These are phyloP conservation scores for Jaminaea rosea DNA, from an alignment of 1,284 basidiomycete genomes.

Conservation along the genomic window DNA sequence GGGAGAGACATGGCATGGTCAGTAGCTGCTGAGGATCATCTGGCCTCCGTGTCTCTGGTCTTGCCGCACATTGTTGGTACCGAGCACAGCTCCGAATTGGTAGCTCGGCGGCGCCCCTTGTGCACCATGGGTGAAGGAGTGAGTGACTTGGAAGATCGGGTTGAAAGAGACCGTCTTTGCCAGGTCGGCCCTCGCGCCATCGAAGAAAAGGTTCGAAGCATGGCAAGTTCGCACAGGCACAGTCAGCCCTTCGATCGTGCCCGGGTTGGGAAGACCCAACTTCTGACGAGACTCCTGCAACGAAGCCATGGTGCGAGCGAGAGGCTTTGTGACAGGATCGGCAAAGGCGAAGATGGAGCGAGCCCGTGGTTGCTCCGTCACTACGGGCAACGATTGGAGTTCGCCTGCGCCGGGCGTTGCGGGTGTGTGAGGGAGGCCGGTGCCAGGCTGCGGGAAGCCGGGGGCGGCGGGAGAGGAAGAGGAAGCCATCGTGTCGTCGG, in stretches of 20 bases:
- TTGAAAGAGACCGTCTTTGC: conserved; percentile 86
- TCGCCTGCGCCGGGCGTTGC: no score
- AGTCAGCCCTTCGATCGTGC: conserved; percentile 41
- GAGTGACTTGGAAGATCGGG: conserved; percentile 95
- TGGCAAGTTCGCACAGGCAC: conserved; percentile 59
- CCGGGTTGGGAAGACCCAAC: conserved; percentile 40
- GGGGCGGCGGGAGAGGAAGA: conserved; percentile 1
- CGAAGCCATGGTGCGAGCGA: conserved; percentile 15
- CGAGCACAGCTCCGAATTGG: conserved; percentile 89
- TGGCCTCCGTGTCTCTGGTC: no score
- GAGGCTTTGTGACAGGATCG: conserved; percentile 29
- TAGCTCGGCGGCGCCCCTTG: conserved; percentile 57
- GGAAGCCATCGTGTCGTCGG: neutral
- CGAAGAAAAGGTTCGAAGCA: conserved; percentile 88
- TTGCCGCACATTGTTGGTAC: conserved; percentile 62
- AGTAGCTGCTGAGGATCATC: neutral
- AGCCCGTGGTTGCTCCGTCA: neutral
- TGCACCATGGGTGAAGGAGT: conserved; percentile 78
- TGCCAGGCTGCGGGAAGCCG: conserved; percentile 3
- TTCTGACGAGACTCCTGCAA: conserved; percentile 28
- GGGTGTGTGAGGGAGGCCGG: neutral
- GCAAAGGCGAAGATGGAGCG: conserved; percentile 12
- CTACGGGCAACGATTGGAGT: conserved; percentile 6
- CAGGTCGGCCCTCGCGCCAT: conserved; percentile 90
- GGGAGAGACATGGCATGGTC: conserved; percentile 5